Conservation (phyloP, 148 eudicot species). For the Suaeda aralocaspica region DNA sequence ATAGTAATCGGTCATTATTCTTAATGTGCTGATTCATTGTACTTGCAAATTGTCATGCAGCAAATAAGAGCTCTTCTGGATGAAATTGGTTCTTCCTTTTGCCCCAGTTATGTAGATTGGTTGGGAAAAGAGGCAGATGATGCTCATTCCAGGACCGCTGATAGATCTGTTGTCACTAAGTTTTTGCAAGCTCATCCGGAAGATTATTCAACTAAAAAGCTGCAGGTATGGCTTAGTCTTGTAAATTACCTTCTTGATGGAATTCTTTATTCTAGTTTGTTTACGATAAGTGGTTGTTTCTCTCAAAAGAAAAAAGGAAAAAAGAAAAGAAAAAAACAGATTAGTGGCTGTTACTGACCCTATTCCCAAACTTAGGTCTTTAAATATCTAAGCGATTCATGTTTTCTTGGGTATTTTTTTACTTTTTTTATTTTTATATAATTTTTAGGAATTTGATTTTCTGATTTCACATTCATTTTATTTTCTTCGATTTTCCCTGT, state of each 20-base stretch:
- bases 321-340: too few species aligned
- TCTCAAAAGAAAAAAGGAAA: too few species aligned
- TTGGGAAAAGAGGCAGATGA: slow-evolving; percentile 54
- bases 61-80: slow-evolving; percentile 89
- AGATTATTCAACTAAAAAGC: slow-evolving; percentile 64
- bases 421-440: too few species aligned
- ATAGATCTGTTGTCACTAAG: slow-evolving; percentile 62
- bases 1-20: background rate
- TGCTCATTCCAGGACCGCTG: slow-evolving; percentile 53
- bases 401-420: too few species aligned
- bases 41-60: slow-evolving; percentile 39
- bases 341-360: too few species aligned
- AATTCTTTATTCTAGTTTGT: too few species aligned
- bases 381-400: too few species aligned
- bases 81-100: slow-evolving; percentile 70
- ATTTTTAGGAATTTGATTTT: too few species aligned
- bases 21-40: background rate
- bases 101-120: slow-evolving; percentile 77
- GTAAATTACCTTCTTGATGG: background rate
- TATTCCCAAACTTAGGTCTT: too few species aligned
- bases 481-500: too few species aligned
- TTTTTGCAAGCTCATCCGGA: slow-evolving; percentile 83
- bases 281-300: too few species aligned
- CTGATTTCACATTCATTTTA: too few species aligned
- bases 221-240: slow-evolving; percentile 50